These are phyloP conservation scores for Cyathus striatus DNA, from an alignment of 768 basidiomycete genomes.

Conservation along the genomic window DNA sequence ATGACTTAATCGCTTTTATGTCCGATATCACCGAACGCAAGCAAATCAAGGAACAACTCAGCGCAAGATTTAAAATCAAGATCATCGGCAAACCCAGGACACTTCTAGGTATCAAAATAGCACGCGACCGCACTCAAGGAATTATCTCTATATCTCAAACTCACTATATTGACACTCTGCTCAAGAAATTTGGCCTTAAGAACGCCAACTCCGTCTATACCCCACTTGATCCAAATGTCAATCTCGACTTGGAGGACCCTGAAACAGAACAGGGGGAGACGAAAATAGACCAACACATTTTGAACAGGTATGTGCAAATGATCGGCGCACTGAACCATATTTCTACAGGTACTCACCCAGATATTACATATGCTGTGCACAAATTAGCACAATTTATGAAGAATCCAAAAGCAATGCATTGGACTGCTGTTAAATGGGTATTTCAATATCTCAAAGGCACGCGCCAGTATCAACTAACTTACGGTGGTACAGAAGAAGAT, in stretches of 20 bases:
- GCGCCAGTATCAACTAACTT: neutral
- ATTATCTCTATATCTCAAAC: slow-evolving; percentile 20
- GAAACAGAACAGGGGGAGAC: neutral
- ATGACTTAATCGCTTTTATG: slow-evolving; percentile 26
- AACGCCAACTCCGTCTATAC: slow-evolving; percentile 16
- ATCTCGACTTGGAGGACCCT: slow-evolving; percentile 6
- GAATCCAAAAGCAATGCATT: neutral
- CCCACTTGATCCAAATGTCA: slow-evolving; percentile 16
- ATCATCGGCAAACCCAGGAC: slow-evolving; percentile 19
- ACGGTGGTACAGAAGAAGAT: neutral
- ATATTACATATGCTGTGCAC: slow-evolving; percentile 3
- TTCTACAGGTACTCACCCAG: neutral
- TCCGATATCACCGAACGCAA: slow-evolving; percentile 8
- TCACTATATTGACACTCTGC: slow-evolving; percentile 19
- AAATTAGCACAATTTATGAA: slow-evolving; percentile 1
- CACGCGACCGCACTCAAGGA: slow-evolving; percentile 8
- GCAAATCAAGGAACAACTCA: slow-evolving; percentile 14
- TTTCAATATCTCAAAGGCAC: slow-evolving; percentile 5
- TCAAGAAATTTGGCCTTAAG: slow-evolving; percentile 15
- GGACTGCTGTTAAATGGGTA: slow-evolving; percentile 2
- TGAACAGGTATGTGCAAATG: neutral
- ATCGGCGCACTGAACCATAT: neutral
- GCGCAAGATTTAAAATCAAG: slow-evolving; percentile 19
- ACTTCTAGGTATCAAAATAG: slow-evolving; percentile 26
- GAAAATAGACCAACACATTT: neutral